phyloP scores from a whole-genome alignment of 768 basidiomycete species.

The Auricularia auricula-judae region DNA sequence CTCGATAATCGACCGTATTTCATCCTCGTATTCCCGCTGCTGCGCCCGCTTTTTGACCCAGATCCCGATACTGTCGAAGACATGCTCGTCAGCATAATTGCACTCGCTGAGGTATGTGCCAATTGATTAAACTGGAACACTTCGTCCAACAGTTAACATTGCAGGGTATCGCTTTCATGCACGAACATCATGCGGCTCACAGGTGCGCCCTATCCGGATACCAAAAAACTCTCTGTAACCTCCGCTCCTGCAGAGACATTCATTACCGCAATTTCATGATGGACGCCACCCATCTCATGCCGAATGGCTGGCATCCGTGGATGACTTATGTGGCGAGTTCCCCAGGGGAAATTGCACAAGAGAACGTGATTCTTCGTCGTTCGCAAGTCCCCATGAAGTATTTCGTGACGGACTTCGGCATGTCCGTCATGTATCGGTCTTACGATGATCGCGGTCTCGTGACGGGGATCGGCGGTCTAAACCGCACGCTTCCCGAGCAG shows the following conservation, averaged over 20 bases:
- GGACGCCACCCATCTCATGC: not conserved
- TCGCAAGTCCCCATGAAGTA: not conserved
- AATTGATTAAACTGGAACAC: too few relatives aligned
- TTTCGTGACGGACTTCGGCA: not conserved
- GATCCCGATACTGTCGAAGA: not conserved
- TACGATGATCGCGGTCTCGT: not conserved
- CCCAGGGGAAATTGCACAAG: not conserved
- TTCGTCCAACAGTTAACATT: too few relatives aligned
- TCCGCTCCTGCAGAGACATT: not conserved
- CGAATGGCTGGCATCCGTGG: not conserved
- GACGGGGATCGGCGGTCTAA: not conserved
- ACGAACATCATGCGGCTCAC: not conserved
- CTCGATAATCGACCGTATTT: not conserved
- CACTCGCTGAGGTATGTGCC: not conserved
- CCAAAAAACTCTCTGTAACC: too few relatives aligned
- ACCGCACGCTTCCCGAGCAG: not conserved
- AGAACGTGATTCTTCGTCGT: not conserved
- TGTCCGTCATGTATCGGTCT: not conserved
- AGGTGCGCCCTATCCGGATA: too few relatives aligned
- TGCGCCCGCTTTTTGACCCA: not conserved
- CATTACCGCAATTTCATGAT: not conserved
- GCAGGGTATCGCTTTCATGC: not conserved
- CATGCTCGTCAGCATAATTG: not conserved
- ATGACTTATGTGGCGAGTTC: not conserved
- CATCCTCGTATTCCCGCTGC: not conserved